Conservation (phyloP, 2,329 filamentous ascomycete genomes). For the Chaetomium olivaceum region DNA sequence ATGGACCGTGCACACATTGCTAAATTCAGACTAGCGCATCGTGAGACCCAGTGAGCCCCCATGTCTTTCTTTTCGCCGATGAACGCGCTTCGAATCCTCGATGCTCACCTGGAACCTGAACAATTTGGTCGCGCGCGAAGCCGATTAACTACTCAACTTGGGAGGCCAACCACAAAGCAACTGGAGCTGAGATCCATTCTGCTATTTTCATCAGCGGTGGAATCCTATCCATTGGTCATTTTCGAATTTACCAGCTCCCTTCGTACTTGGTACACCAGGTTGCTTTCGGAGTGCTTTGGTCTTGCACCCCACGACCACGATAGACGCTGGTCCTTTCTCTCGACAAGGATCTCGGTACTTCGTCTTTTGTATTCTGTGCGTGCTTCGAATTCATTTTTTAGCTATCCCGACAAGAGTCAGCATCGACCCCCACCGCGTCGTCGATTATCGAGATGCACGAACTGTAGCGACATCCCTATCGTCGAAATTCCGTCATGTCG, state of each 20-base stretch:
- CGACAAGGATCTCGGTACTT: background rate
- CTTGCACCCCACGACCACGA: background rate
- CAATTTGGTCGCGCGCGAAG: background rate
- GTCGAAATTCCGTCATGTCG: slow-evolving; percentile 39
- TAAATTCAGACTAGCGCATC: slow-evolving; percentile 6
- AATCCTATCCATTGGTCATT: background rate
- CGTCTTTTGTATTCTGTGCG: background rate
- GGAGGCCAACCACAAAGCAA: background rate
- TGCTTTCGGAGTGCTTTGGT: background rate
- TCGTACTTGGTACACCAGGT: background rate
- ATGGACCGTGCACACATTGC: slow-evolving; percentile 23
- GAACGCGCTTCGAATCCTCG: slow-evolving; percentile 7
- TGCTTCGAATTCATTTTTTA: background rate
- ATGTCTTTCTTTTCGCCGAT: slow-evolving; percentile 7
- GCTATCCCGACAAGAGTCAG: background rate
- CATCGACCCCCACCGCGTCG: background rate
- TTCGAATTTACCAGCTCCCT: background rate
- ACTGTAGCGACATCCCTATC: slow-evolving; percentile 1
- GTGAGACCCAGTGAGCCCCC: background rate
- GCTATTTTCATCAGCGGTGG: background rate
- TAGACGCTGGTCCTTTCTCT: background rate
- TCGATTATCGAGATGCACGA: slow-evolving; percentile 16
- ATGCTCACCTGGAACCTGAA: background rate
- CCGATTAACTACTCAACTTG: background rate
- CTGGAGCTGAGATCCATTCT: background rate